Conservation (phyloP, 2,329 filamentous ascomycete genomes). For the Ceratocystis harringtonii region DNA sequence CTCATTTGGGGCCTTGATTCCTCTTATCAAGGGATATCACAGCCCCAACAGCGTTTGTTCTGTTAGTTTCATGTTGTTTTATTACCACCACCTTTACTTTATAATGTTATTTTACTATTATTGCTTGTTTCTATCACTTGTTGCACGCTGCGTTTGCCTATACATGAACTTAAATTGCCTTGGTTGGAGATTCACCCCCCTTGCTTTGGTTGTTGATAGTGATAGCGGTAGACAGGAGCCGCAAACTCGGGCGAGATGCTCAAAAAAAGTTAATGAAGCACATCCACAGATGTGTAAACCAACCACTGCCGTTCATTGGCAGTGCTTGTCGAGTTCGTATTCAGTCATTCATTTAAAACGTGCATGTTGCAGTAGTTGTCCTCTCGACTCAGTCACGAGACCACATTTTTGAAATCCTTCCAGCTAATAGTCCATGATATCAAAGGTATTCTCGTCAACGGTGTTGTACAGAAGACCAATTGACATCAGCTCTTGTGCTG, state of each 20-base stretch:
- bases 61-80: neutral
- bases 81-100: neutral
- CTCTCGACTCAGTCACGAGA: neutral
- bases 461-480: slow-evolving; percentile 76
- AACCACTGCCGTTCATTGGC: neutral
- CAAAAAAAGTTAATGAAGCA: too few species aligned
- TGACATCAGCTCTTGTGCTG: slow-evolving; percentile 64
- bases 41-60: slow-evolving; percentile 1
- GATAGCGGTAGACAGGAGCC: too few species aligned
- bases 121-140: neutral
- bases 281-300: too few species aligned
- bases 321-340: neutral
- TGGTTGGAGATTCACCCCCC: too few species aligned
- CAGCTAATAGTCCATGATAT: slow-evolving; percentile 52
- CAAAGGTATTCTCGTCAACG: slow-evolving; percentile 84
- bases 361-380: neutral
- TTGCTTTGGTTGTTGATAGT: too few species aligned
- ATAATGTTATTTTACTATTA: neutral
- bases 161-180: too few species aligned
- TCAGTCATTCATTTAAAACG: slow-evolving; percentile 1
- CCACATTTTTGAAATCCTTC: too few species aligned
- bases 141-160: too few species aligned
- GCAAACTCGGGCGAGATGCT: too few species aligned
- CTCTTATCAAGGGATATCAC: neutral
- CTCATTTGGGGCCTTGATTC: neutral